phyloP scores from a whole-genome alignment of 768 basidiomycete genomes.

The Dictyophora rubrovolvata region DNA sequence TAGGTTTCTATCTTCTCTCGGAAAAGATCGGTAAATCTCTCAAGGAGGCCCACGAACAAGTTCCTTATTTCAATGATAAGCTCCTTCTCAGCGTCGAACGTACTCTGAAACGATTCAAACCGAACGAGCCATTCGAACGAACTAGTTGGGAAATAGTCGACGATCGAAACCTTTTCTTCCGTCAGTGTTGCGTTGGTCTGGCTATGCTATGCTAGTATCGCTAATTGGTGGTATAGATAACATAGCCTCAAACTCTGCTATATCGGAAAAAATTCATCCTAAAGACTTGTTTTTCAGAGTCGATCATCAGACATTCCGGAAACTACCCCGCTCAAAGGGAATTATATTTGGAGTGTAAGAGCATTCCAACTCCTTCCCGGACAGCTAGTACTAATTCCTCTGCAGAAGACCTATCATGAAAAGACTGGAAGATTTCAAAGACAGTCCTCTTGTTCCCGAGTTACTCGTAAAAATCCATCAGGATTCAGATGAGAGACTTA shows the following conservation, averaged over 20 bases:
- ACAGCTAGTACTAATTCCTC: not conserved
- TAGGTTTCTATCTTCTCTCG: conserved; percentile 25
- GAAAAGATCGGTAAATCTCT: conserved; percentile 24
- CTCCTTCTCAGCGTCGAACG: conserved; percentile 26
- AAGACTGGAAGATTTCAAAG: conserved; percentile 22
- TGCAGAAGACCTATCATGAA: conserved; percentile 24
- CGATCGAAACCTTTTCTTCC: conserved; percentile 21
- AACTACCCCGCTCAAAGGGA: conserved; percentile 22
- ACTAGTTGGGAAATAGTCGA: conserved; percentile 27
- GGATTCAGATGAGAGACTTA: conserved; percentile 17
- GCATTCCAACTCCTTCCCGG: too few relatives aligned
- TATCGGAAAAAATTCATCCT: conserved; percentile 16
- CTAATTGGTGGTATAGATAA: conserved; percentile 14
- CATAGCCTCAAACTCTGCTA: conserved; percentile 10
- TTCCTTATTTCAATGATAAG: conserved; percentile 28
- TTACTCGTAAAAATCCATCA: conserved; percentile 24
- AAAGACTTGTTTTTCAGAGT: conserved; percentile 24
- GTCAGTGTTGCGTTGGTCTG: conserved; percentile 12
- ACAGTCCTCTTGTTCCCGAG: conserved; percentile 24
- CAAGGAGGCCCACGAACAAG: conserved; percentile 18
- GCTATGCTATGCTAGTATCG: not conserved
- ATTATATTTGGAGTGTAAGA: conserved; percentile 26
- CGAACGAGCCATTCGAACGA: conserved; percentile 26
- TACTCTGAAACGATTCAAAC: conserved; percentile 25
- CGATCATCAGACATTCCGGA: conserved; percentile 29